Conservation (phyloP, 306 rosid genomes). For the Aeschynomene evenia region DNA sequence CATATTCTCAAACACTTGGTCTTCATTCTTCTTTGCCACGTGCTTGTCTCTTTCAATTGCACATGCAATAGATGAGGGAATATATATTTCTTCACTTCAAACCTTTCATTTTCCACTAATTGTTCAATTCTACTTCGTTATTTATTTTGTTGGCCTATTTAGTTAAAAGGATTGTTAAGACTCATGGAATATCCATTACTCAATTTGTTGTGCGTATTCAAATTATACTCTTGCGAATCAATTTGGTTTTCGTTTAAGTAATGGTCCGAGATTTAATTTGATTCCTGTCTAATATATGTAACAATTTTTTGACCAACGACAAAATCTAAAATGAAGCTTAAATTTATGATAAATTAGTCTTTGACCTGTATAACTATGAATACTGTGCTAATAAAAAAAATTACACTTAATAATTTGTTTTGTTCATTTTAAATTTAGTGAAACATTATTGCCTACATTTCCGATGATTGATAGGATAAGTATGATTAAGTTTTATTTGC, state of each 20-base stretch:
- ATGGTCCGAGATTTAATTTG: too few relatives aligned
- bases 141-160: constrained; percentile 13
- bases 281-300: too few relatives aligned
- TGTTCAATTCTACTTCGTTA: background rate
- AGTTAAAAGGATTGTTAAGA: constrained; percentile 7
- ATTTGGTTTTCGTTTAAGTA: too few relatives aligned
- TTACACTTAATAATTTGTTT: constrained; percentile 9
- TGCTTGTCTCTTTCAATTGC: constrained; percentile 4
- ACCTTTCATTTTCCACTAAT: constrained; percentile 1
- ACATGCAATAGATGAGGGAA: constrained; percentile 31
- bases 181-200: background rate
- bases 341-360: too few relatives aligned
- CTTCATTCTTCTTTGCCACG: background rate
- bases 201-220: background rate
- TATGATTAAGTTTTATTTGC: background rate
- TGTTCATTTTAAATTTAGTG: background rate
- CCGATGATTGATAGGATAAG: background rate
- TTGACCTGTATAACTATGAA: too few relatives aligned
- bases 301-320: too few relatives aligned
- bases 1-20: constrained; percentile 20
- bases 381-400: too few relatives aligned
- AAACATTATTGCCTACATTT: background rate
- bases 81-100: constrained; percentile 48
- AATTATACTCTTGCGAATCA: background rate
- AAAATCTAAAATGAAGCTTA: too few relatives aligned